These are phyloP conservation scores for Calonectria fujianensis DNA, from an alignment of 2,329 filamentous ascomycete species.

Conservation along the genomic window DNA sequence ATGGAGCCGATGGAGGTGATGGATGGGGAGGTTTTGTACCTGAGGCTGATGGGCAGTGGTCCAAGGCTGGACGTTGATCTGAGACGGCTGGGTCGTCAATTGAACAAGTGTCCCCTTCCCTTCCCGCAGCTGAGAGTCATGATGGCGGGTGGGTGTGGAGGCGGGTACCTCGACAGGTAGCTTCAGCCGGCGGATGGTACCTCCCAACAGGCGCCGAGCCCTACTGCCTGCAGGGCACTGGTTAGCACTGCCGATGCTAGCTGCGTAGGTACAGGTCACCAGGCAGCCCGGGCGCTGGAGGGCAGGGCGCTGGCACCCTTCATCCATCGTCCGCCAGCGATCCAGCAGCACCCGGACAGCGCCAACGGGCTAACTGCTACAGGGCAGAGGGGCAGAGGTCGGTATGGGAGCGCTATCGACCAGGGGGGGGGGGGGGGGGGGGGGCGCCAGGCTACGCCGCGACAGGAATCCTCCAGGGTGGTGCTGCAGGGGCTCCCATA, in stretches of 20 bases:
- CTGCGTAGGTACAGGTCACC: constrained; percentile 14
- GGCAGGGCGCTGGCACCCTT: background rate
- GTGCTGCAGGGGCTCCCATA: constrained; percentile 34
- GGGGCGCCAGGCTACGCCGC: constrained; percentile 35
- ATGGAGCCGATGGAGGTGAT: constrained; percentile 47
- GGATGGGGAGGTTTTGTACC: constrained; percentile 61
- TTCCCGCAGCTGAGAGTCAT: constrained; percentile 53
- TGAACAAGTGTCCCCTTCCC: constrained; percentile 67
- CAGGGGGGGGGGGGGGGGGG: constrained; percentile 20
- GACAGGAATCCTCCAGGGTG: constrained; percentile 30
- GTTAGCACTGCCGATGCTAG: constrained; percentile 7
- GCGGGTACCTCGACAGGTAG: constrained; percentile 18
- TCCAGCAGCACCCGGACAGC: background rate
- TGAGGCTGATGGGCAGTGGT: constrained; percentile 43
- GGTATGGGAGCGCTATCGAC: constrained; percentile 20
- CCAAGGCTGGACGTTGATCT: constrained; percentile 46
- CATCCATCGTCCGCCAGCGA: background rate
- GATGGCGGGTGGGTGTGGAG: constrained; percentile 37
- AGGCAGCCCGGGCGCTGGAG: background rate
- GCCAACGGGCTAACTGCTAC: background rate
- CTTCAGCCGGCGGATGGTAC: constrained; percentile 18
- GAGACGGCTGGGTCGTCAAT: constrained; percentile 58
- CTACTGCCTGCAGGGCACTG: constrained; percentile 19
- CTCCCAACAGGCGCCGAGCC: constrained; percentile 1
- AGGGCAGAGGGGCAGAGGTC: background rate